phyloP scores from a whole-genome alignment of 2,329 filamentous ascomycete genomes.

The Penicillium frequentans region DNA sequence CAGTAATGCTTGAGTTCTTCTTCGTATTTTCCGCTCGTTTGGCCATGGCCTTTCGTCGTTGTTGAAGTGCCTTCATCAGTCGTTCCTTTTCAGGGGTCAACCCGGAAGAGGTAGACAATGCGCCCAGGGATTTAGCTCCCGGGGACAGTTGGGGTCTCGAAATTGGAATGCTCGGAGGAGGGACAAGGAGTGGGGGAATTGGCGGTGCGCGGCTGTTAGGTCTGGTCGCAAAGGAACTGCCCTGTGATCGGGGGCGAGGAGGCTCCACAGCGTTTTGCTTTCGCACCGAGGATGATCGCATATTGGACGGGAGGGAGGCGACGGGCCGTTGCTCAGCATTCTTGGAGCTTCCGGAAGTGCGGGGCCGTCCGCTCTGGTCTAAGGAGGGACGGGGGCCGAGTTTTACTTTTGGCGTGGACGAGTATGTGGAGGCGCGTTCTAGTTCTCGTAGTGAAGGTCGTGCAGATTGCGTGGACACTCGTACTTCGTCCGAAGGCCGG shows the following conservation, averaged over 20 bases:
- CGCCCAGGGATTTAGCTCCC: constrained; percentile 46
- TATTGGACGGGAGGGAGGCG: constrained; percentile 76
- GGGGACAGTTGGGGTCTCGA: constrained; percentile 38
- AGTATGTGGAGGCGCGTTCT: constrained; percentile 38
- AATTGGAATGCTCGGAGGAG: constrained; percentile 37
- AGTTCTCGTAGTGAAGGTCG: constrained; percentile 48
- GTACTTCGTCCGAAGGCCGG: constrained; percentile 34
- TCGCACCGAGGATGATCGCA: constrained; percentile 61
- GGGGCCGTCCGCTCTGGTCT: constrained; percentile 59
- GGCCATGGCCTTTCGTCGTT: constrained; percentile 76
- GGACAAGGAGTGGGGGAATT: constrained; percentile 40
- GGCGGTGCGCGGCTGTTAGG: constrained; percentile 34
- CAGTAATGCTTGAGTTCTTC: constrained; percentile 21
- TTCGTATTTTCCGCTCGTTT: constrained; percentile 34
- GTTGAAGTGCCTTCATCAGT: constrained; percentile 89
- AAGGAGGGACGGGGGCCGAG: constrained; percentile 80
- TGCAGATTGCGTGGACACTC: constrained; percentile 42
- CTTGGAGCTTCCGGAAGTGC: constrained; percentile 54
- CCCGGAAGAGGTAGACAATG: constrained; percentile 45
- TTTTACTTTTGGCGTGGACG: constrained; percentile 68
- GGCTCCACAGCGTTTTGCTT: constrained; percentile 51
- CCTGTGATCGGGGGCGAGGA: constrained; percentile 47
- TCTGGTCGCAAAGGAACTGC: constrained; percentile 32
- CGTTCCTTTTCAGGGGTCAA: constrained; percentile 88
- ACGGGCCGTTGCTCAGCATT: constrained; percentile 64